These are phyloP conservation scores for Ormosia emarginata DNA, from an alignment of 306 rosid species.

Conservation along the genomic window DNA sequence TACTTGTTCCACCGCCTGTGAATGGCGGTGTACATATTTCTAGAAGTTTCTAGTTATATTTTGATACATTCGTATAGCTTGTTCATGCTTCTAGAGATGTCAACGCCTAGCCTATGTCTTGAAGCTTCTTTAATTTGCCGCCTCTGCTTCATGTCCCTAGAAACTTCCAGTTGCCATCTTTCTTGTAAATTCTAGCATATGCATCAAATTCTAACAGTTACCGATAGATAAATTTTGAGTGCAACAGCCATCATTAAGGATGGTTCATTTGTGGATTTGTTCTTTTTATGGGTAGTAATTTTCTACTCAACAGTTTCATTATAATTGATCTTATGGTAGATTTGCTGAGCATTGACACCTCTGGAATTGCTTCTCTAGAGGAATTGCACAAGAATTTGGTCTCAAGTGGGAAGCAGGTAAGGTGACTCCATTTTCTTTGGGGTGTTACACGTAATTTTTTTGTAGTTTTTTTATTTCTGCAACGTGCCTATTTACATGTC, in stretches of 20 bases:
- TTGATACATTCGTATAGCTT: too few species aligned
- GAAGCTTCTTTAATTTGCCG: too few species aligned
- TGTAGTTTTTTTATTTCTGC: background rate
- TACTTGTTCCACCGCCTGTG: too few species aligned
- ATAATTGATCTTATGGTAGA: constrained; percentile 23
- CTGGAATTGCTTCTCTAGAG: constrained; percentile 59
- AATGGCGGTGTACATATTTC: too few species aligned
- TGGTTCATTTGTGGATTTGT: background rate
- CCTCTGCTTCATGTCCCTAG: too few species aligned
- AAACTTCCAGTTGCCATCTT: too few species aligned
- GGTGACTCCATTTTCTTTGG: background rate
- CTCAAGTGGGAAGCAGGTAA: constrained; percentile 50
- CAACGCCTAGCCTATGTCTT: too few species aligned
- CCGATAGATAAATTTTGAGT: background rate
- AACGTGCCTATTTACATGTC: background rate
- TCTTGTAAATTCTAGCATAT: too few species aligned
- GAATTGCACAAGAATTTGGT: constrained; percentile 45
- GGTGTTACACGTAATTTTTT: background rate
- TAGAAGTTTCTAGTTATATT: too few species aligned
- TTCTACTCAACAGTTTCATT: background rate
- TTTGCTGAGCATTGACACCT: constrained; percentile 61
- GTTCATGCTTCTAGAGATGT: too few species aligned
- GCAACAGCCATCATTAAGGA: background rate
- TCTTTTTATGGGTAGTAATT: background rate
- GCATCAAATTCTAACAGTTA: background rate